Evolutionary conservation across 345 rosid species (phyloP).

Genomic region (Clarkia xantiana): DNA sequence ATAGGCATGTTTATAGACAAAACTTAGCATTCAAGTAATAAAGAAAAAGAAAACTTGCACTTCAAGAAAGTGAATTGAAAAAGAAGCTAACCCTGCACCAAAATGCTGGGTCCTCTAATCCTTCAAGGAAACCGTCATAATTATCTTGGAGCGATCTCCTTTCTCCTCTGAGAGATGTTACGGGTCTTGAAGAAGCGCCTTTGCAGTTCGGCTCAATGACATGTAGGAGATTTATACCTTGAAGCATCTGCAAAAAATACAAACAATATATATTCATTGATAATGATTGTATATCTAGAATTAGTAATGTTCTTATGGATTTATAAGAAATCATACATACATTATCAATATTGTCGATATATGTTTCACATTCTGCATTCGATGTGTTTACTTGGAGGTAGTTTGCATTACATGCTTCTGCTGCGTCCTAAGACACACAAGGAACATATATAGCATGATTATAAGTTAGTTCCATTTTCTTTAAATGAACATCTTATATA

Average conservation of each 20-base stretch:
- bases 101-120: conserved; percentile 4
- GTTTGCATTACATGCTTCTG: conserved; percentile 15
- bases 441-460: not conserved
- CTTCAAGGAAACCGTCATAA: conserved; percentile 9
- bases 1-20: not conserved
- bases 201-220: conserved; percentile 23
- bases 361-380: conserved; percentile 13
- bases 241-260: conserved; percentile 12
- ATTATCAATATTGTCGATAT: conserved; percentile 11
- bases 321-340: conserved; percentile 9
- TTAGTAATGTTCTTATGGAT: no score
- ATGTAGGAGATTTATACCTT: conserved; percentile 18
- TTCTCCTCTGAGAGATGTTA: conserved; percentile 5
- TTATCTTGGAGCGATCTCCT: conserved; percentile 15
- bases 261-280: not conserved
- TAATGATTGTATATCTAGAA: no score
- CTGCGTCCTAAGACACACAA: conserved; percentile 4
- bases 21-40: not conserved
- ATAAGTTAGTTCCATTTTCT: no score
- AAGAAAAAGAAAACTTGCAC: not conserved
- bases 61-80: not conserved
- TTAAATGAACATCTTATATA: no score
- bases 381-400: conserved; percentile 13
- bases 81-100: conserved; percentile 22
- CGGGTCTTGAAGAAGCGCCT: conserved; percentile 12